These are phyloP conservation scores for Psilocybe sp. DNA, from an alignment of 768 basidiomycete genomes.

Conservation along the genomic window DNA sequence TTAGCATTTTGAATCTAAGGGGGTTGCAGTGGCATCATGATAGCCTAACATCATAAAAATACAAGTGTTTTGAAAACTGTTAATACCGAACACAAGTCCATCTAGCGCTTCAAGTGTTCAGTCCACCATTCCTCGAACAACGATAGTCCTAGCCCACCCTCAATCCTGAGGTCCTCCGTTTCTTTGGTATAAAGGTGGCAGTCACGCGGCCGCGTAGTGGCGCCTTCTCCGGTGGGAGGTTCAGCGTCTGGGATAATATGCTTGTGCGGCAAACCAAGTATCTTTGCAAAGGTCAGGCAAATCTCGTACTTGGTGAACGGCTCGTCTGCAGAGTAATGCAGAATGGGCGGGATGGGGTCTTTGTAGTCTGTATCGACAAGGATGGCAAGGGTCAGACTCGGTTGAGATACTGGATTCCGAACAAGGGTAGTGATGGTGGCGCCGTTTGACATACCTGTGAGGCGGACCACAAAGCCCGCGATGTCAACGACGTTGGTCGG, in stretches of 20 bases:
- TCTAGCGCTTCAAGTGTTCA: slow-evolving; percentile 35
- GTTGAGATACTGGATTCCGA: not conserved
- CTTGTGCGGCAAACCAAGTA: slow-evolving; percentile 64
- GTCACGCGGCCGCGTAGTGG: slow-evolving; percentile 75
- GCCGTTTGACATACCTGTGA: slow-evolving; percentile 51
- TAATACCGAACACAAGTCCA: not conserved
- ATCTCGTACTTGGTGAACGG: slow-evolving; percentile 94
- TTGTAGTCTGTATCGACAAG: slow-evolving; percentile 26
- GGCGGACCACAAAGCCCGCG: slow-evolving; percentile 76
- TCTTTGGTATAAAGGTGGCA: slow-evolving; percentile 75
- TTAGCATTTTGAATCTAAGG: no score
- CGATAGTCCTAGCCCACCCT: slow-evolving; percentile 57
- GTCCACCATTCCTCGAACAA: slow-evolving; percentile 89
- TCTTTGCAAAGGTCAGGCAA: slow-evolving; percentile 71
- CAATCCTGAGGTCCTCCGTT: slow-evolving; percentile 64
- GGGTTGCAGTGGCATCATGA: no score
- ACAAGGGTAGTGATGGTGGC: not conserved
- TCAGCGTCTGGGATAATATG: slow-evolving; percentile 78
- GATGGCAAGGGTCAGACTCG: not conserved
- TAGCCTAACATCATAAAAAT: no score
- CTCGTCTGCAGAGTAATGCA: slow-evolving; percentile 85
- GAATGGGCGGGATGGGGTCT: slow-evolving; percentile 57
- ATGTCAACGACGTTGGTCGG: slow-evolving; percentile 92
- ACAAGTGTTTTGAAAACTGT: no score
- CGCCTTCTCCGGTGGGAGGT: slow-evolving; percentile 59